Evolutionary conservation across 805 yeast species (phyloP).

Genomic region (Ogataea populi-albae): DNA sequence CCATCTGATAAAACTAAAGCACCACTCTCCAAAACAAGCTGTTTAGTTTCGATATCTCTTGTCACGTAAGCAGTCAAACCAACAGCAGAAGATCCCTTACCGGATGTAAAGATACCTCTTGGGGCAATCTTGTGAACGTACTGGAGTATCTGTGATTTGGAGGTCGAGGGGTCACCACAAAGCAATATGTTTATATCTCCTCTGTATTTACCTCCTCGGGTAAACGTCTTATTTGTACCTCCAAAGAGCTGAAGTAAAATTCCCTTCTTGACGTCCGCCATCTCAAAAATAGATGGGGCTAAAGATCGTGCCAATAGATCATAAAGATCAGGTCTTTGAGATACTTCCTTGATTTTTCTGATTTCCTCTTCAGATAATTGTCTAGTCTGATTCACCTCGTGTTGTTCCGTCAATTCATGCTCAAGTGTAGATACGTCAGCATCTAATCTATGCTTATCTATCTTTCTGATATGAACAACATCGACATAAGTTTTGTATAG

Average conservation of each 20-base stretch:
- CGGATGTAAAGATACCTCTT: constrained; percentile 95
- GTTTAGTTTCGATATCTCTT: constrained; percentile 89
- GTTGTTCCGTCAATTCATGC: constrained; percentile 54
- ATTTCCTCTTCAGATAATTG: constrained; percentile 68
- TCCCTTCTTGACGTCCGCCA: constrained; percentile 97
- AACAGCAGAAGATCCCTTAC: constrained; percentile 98
- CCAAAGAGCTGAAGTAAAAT: constrained; percentile 90
- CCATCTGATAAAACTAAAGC: constrained; percentile 96
- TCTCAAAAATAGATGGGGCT: constrained; percentile 96
- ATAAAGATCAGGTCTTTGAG: constrained; percentile 75
- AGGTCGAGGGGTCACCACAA: constrained; percentile 98
- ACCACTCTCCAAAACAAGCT: constrained; percentile 90
- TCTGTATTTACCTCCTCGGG: constrained; percentile 90
- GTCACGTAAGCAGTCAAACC: constrained; percentile 98
- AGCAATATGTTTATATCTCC: constrained; percentile 90
- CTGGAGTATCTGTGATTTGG: constrained; percentile 90
- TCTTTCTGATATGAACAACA: constrained; percentile 87
- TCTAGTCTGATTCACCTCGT: constrained; percentile 75
- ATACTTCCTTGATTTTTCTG: constrained; percentile 54
- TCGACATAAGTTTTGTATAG: constrained; percentile 91
- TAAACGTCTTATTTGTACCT: constrained; percentile 85
- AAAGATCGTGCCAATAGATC: constrained; percentile 83
- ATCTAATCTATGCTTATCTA: constrained; percentile 77
- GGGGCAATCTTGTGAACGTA: constrained; percentile 98
- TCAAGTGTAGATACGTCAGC: constrained; percentile 73